Base-by-base conservation (phyloP, 371 early-diverging fungal species). In the Globomyces sp. region DNA sequence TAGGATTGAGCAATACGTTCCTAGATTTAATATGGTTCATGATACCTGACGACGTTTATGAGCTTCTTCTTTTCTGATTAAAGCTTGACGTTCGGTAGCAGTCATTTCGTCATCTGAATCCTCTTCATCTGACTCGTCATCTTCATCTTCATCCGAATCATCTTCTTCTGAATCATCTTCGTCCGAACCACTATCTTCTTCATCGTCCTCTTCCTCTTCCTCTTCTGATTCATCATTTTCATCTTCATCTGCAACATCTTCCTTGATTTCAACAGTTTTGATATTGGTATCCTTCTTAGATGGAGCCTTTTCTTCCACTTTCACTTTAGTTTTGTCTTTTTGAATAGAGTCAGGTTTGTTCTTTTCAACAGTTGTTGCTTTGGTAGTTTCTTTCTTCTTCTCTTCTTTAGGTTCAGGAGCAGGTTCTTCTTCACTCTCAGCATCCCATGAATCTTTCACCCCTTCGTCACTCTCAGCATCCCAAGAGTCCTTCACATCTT, bases 11-110 rank as follows among this genome's bases (percentile, higher is more conserved):
- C 79, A 65, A 84, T 77, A 51, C 93, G 85, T 68, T 89, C 78
- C 69, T 77, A 51, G 69, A 92, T 87, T 50, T 24, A 24, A 24
- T 24, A 24, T 24, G 24, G 24, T 24, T 24, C 0, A 24, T 24
- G 24, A 0, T 24, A 24, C 24, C 24, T 24, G 24, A 24, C 24
- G 24, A 24, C 92, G 88, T 36, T 84, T 87, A 8, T 87, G 85
- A 10, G 95, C 93, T 57, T 92, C 92, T 74, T 89, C 84, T 76
- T 90, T 92, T 68, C 87, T 85, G 71, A 87, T 67, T 55, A 86
- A 67, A 0, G 85, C 92, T 66, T 81, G 82, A 59, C 73, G 72
- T 67, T 78, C 67, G 2, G 72, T 59, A 4, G 64, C 59, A 4
- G 77, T 73, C 9, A 75, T 39, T 43, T 72, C 73, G 3, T 71